Percentiles rank a stretch among this genome's conserved stretches.
Conservation (phyloP, 164 flowering plant species). For the Umbellularia californica region DNA sequence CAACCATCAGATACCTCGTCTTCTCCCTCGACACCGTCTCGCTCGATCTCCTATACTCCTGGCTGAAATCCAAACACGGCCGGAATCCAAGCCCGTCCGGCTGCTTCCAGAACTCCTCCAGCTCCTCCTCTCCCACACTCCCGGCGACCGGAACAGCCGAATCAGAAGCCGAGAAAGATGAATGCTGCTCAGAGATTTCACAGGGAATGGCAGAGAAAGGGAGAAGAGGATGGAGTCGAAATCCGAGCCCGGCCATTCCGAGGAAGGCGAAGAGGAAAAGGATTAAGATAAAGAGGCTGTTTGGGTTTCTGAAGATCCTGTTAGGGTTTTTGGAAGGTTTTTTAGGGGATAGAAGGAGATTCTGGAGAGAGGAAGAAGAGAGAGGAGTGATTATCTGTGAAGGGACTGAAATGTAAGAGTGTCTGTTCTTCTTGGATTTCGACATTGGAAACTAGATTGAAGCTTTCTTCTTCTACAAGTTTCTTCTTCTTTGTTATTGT, state of each 20-base stretch:
- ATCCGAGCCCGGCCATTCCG: slow-evolving; percentile 43
- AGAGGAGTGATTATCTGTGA: slow-evolving; percentile 41
- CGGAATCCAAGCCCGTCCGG: slow-evolving; percentile 78
- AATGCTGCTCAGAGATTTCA: slow-evolving; percentile 10
- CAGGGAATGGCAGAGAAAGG: slow-evolving; percentile 53
- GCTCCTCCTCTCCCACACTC: slow-evolving; percentile 4
- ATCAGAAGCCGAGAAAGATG: slow-evolving; percentile 5
- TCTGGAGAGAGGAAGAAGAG: slow-evolving; percentile 45
- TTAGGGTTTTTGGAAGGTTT: slow-evolving; percentile 22
- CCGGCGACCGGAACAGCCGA: slow-evolving; percentile 3
- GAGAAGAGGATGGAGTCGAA: slow-evolving; percentile 33
- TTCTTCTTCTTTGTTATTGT: not conserved
- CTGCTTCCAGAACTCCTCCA: slow-evolving; percentile 68
- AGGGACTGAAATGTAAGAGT: slow-evolving; percentile 48
- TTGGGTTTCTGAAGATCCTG: slow-evolving; percentile 26
- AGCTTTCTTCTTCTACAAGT: not conserved
- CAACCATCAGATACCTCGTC: slow-evolving; percentile 74
- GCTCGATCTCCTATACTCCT: slow-evolving; percentile 41
- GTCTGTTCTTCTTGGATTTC: slow-evolving; percentile 28
- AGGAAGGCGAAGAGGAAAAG: slow-evolving; percentile 42
- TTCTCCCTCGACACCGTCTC: slow-evolving; percentile 44
- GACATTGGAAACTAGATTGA: slow-evolving; percentile 35
- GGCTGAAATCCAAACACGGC: slow-evolving; percentile 67
- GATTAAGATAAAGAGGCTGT: slow-evolving; percentile 24
- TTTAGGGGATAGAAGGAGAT: slow-evolving; percentile 38